A percentile compares a stretch with the other conserved stretches of the same genome.
phyloP scores from a whole-genome alignment of 2,329 filamentous ascomycete species.

The Moelleriella libera region DNA sequence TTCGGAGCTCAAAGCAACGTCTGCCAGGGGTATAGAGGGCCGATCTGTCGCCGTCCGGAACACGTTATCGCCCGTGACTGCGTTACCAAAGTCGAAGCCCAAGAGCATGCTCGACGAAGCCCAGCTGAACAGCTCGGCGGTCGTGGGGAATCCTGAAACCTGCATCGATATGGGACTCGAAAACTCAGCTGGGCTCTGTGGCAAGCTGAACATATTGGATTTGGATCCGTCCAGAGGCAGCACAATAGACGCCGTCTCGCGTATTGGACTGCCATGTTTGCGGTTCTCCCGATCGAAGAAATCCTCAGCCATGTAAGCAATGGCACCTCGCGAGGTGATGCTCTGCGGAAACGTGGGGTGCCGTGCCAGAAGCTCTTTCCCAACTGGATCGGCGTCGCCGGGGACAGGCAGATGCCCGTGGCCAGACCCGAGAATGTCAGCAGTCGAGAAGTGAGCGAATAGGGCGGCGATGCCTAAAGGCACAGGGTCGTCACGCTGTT shows the following conservation, averaged over 20 bases:
- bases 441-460: neutral
- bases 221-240: neutral
- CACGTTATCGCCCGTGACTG: neutral
- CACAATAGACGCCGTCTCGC: neutral
- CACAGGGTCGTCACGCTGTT: neutral
- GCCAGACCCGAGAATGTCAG: neutral
- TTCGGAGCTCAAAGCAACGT: neutral
- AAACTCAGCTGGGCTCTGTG: neutral
- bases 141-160: neutral
- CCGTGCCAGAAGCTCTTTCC: neutral
- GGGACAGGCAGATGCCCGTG: neutral
- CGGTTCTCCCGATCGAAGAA: neutral
- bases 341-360: neutral
- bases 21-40: neutral
- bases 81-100: neutral
- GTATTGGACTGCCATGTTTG: neutral
- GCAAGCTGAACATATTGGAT: neutral
- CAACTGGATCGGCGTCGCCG: neutral
- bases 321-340: neutral
- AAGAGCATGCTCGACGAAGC: neutral
- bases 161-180: neutral
- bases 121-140: neutral
- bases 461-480: neutral
- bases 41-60: neutral
- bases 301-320: neutral